Evolutionary conservation across 129 eudicot genomes (phyloP).

Genomic region (Artemisia argyi): DNA sequence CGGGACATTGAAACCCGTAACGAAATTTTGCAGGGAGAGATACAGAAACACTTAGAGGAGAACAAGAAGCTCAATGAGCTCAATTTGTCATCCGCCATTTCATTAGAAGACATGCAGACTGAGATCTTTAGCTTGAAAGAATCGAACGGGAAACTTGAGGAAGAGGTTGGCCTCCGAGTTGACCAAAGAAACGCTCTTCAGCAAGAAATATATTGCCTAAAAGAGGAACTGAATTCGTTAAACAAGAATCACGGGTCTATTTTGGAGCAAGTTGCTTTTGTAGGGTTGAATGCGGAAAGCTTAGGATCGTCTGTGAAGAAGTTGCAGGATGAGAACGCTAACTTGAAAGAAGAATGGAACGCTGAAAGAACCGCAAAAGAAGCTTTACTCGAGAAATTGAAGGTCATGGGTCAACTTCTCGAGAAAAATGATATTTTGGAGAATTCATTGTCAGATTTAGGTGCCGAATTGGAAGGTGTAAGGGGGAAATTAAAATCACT

Average conservation of each 20-base stretch:
- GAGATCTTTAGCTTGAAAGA: conserved; percentile 63
- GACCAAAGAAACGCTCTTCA: conserved; percentile 93
- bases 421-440: conserved; percentile 75
- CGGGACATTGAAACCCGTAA: conserved; percentile 53
- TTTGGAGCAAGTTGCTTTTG: conserved; percentile 61
- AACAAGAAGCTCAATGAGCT: conserved; percentile 59
- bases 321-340: conserved; percentile 60
- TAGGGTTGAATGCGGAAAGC: conserved; percentile 62
- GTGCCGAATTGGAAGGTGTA: conserved; percentile 68
- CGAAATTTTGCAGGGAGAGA: conserved; percentile 55
- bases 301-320: conserved; percentile 64
- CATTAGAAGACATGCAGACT: conserved; percentile 55
- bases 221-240: conserved; percentile 72
- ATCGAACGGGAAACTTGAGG: conserved; percentile 62
- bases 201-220: conserved; percentile 85
- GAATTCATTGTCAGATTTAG: conserved; percentile 71
- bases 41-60: conserved; percentile 62
- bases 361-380: conserved; percentile 57
- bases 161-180: conserved; percentile 74
- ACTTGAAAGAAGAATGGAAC: conserved; percentile 50
- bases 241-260: conserved; percentile 47
- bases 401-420: conserved; percentile 63
- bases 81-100: conserved; percentile 50
- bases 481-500: conserved; percentile 53
- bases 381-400: conserved; percentile 62